Evolutionary conservation across 1,139 yeast species (phyloP).

Genomic region (Schwanniomyces etchellsii): DNA sequence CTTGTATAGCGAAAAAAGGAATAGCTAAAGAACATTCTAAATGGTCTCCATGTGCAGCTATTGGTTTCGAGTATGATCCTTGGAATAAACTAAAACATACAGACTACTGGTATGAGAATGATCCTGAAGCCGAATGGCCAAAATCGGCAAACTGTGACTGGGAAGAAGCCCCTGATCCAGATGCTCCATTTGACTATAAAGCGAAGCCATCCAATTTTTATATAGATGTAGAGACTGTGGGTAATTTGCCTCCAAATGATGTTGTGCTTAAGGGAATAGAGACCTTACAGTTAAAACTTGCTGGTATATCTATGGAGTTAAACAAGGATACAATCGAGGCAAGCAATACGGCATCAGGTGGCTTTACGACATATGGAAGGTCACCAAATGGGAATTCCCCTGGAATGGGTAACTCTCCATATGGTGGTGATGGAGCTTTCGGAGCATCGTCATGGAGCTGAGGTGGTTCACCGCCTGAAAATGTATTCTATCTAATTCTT

Average conservation of each 20-base stretch:
- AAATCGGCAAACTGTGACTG: constrained; percentile 81
- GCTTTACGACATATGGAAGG: constrained; percentile 47
- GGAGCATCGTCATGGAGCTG: constrained; percentile 31
- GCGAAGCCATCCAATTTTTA: constrained; percentile 81
- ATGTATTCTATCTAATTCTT: background rate
- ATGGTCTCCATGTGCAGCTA: constrained; percentile 97
- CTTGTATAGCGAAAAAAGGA: constrained; percentile 96
- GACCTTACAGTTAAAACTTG: constrained; percentile 84
- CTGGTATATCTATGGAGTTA: constrained; percentile 79
- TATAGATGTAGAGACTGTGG: constrained; percentile 88
- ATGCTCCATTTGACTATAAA: constrained; percentile 77
- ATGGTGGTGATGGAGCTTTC: constrained; percentile 42
- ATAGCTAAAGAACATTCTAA: constrained; percentile 98
- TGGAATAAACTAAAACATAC: constrained; percentile 97
- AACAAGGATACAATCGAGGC: constrained; percentile 55
- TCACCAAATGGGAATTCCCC: constrained; percentile 36
- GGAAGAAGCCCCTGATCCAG: constrained; percentile 93
- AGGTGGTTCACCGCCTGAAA: background rate
- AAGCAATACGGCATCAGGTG: constrained; percentile 38
- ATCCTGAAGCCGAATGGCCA: constrained; percentile 91
- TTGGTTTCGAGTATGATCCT: constrained; percentile 98
- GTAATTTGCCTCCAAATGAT: constrained; percentile 82
- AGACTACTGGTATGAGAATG: constrained; percentile 93
- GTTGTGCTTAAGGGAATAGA: constrained; percentile 80
- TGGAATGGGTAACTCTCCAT: constrained; percentile 35